Evolutionary conservation across 371 early-diverging fungal genomes (phyloP), one percentile per base, ranked within the genome.

Genomic region (Actinomortierella ambigua): DNA sequence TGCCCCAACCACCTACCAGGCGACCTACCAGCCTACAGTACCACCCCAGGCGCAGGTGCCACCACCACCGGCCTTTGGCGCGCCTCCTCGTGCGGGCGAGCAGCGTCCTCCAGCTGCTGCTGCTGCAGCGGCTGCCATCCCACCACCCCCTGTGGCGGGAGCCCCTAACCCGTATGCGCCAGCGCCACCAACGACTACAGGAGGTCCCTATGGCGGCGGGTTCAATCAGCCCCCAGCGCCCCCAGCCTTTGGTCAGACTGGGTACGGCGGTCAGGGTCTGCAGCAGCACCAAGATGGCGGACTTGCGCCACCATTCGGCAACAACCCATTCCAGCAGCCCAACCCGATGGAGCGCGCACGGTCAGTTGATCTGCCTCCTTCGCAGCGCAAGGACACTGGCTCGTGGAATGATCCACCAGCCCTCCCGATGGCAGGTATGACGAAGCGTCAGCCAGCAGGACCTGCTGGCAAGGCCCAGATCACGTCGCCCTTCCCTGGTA

Each of bases 321-420:
- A 42, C 17, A 75, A 78, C 68, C 69, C 61, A 56, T 59, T 63
- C 59, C 68, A 54, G 39, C 59, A 66, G 55, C 63, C 70, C 41
- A 50, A 29, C 15, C 68, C 73, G 2, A 64, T 70, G 15, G 69
- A 68, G 63, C 71, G 65, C 28, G 59, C 64, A 27, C 68, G 63
- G 24, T 69, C 76, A 7, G 63, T 63, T 17, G 62, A 70, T 28
- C 56, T 68, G 18, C 71, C 79, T 23, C 60, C 75, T 22, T 65
- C 77, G n/a, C 79, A 77, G 39, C 75, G 75, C 39, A 76, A 77
- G 50, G 65, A 77, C 41, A 76, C 70, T 24, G 61, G 77, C 18
- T 76, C 80, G 23, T 86, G 86, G 87, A 86, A 88, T 57, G 87
- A 88, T 61, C 85, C 86, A 29, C 86, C 79, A 48, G 39, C 70